Evolutionary conservation across 1,284 basidiomycete species (phyloP).

Genomic region (Coriolopsis trogii): DNA sequence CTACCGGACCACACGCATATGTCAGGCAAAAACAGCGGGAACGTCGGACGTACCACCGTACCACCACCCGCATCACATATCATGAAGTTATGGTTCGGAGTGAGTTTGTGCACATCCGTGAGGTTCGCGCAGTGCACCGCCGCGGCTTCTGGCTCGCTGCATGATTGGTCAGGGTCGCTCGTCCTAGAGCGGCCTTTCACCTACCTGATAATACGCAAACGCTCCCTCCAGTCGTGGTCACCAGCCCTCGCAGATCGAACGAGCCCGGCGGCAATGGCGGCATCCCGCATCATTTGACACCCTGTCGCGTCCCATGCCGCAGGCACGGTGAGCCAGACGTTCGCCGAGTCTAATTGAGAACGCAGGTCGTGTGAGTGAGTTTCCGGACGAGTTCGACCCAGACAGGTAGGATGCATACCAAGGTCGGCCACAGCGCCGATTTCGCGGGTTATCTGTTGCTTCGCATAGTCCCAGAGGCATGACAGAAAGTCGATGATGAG

Average conservation of each 20-base stretch:
- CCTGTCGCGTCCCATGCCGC: constrained; percentile 85
- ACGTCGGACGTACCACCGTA: constrained; percentile 68
- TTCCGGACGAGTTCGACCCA: not conserved
- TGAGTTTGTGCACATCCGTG: constrained; percentile 74
- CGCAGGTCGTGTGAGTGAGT: constrained; percentile 7
- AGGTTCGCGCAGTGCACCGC: constrained; percentile 83
- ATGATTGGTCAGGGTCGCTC: not conserved
- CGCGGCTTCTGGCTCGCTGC: constrained; percentile 79
- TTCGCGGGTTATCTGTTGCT: constrained; percentile 80
- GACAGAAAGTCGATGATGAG: constrained; percentile 79
- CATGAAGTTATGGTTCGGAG: constrained; percentile 79
- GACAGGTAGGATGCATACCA: constrained; percentile 46
- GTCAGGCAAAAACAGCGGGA: not conserved
- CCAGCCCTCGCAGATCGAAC: constrained; percentile 71
- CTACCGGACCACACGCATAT: not conserved
- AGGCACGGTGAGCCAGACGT: constrained; percentile 81
- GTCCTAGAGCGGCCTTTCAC: not conserved
- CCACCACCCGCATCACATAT: constrained; percentile 83
- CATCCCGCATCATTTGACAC: constrained; percentile 79
- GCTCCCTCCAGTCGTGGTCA: constrained; percentile 76
- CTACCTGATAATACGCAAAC: constrained; percentile 77
- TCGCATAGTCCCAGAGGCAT: constrained; percentile 83
- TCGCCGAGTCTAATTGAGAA: constrained; percentile 60
- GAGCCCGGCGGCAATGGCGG: constrained; percentile 76
- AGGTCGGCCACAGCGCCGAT: constrained; percentile 82